A percentile compares a stretch with the other conserved stretches of the same genome.
Conservation (phyloP, 2,329 filamentous ascomycete species). For the Hymenoscyphus scutula region DNA sequence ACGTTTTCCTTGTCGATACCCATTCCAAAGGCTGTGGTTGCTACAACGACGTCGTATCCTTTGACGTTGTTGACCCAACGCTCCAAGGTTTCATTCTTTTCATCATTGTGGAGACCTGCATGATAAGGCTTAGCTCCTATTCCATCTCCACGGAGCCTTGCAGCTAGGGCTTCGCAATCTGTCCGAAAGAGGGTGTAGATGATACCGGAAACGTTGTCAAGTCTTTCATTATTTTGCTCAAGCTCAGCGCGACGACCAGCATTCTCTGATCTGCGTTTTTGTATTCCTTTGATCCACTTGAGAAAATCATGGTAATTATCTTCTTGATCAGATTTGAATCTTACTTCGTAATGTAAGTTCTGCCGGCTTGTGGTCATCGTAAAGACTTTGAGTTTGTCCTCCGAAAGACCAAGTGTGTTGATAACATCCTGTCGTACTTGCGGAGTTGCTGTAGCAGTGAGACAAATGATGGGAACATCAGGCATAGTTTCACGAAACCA, state of each 20-base stretch:
- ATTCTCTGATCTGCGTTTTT: constrained; percentile 62
- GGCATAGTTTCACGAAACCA: constrained; percentile 85
- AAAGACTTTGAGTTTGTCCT: constrained; percentile 66
- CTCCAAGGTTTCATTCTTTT: constrained; percentile 68
- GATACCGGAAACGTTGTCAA: constrained; percentile 69
- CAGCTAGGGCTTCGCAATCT: constrained; percentile 70
- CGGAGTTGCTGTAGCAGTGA: constrained; percentile 86
- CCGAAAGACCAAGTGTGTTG: constrained; percentile 65
- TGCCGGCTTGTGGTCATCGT: constrained; percentile 79
- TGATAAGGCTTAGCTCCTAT: constrained; percentile 75
- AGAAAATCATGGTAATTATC: constrained; percentile 73
- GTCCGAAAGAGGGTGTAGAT: constrained; percentile 75
- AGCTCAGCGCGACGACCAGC: constrained; percentile 58
- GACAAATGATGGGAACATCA: constrained; percentile 83
- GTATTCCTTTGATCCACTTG: constrained; percentile 70
- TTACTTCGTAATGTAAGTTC: constrained; percentile 88
- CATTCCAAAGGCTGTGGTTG: constrained; percentile 96
- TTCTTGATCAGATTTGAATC: constrained; percentile 74
- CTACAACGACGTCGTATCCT: constrained; percentile 88
- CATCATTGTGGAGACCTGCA: constrained; percentile 63
- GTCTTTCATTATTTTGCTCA: constrained; percentile 49
- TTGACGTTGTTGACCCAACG: constrained; percentile 71
- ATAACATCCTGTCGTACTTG: constrained; percentile 83
- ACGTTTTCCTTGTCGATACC: constrained; percentile 96
- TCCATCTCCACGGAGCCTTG: constrained; percentile 62